phyloP scores from a whole-genome alignment of 805 yeast species.

The Lachancea sp. region DNA sequence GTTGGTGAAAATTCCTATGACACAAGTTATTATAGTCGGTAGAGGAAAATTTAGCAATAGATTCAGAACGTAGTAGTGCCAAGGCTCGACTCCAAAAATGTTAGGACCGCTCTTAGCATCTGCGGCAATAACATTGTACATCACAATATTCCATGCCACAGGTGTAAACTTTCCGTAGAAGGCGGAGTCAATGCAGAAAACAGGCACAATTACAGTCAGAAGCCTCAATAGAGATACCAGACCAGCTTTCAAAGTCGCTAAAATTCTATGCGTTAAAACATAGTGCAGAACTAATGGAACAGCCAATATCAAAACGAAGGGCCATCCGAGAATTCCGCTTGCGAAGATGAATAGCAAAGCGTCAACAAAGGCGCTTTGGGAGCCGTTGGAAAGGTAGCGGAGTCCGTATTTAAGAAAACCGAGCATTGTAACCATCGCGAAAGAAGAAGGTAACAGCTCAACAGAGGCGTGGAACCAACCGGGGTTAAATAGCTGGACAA shows the following conservation, averaged over 20 bases:
- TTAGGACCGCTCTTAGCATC: slow-evolving; percentile 71
- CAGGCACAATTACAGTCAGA: slow-evolving; percentile 13
- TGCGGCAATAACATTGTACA: slow-evolving; percentile 72
- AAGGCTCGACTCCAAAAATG: slow-evolving; percentile 83
- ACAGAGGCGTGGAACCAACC: slow-evolving; percentile 89
- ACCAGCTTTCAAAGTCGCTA: slow-evolving; percentile 24
- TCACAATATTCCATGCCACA: slow-evolving; percentile 76
- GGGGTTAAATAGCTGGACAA: slow-evolving; percentile 58
- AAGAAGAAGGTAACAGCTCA: slow-evolving; percentile 76
- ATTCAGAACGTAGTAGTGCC: slow-evolving; percentile 63
- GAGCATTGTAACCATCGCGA: slow-evolving; percentile 50
- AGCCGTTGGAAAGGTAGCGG: slow-evolving; percentile 24
- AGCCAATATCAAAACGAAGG: slow-evolving; percentile 64
- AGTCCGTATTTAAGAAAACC: slow-evolving; percentile 28
- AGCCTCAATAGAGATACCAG: slow-evolving; percentile 24
- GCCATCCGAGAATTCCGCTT: slow-evolving; percentile 91
- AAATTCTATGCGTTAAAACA: slow-evolving; percentile 22
- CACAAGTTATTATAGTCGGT: slow-evolving; percentile 32
- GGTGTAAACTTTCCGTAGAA: slow-evolving; percentile 55
- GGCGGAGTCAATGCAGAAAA: slow-evolving; percentile 45
- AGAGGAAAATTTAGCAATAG: slow-evolving; percentile 64
- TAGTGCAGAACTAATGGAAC: slow-evolving; percentile 49
- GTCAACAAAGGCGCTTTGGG: slow-evolving; percentile 20
- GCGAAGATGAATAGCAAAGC: slow-evolving; percentile 33
- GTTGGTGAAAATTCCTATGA: slow-evolving; percentile 25